Conservation (phyloP, 495 filamentous ascomycete genomes). For the Hypoxylon crocopeplum region DNA sequence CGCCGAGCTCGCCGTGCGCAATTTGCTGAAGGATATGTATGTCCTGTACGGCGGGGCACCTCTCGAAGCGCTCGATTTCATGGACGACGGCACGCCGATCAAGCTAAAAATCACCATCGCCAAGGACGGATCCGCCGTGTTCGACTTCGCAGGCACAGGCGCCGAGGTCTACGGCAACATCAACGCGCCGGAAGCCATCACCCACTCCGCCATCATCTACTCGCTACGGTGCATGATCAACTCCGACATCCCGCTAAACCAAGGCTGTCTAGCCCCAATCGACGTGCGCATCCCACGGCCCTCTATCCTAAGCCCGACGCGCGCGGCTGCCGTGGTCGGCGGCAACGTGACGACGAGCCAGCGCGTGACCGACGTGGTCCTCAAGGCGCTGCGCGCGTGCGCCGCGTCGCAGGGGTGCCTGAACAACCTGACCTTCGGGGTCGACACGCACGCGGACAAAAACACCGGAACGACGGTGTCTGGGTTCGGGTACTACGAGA, state of each 20-base stretch:
- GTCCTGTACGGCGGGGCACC: slow-evolving; percentile 78
- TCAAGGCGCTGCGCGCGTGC: slow-evolving; percentile 88
- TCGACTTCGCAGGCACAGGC: slow-evolving; percentile 91
- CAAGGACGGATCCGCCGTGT: slow-evolving; percentile 85
- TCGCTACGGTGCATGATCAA: slow-evolving; percentile 90
- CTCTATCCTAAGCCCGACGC: slow-evolving; percentile 84
- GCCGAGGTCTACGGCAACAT: slow-evolving; percentile 94
- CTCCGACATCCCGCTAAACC: slow-evolving; percentile 94
- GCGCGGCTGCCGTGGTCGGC: slow-evolving; percentile 90
- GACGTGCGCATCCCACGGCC: slow-evolving; percentile 81
- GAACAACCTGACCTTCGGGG: slow-evolving; percentile 89
- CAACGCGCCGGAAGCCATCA: slow-evolving; percentile 94
- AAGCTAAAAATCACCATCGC: slow-evolving; percentile 85
- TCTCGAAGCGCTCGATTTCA: slow-evolving; percentile 79
- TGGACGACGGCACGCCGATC: slow-evolving; percentile 94
- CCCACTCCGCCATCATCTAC: slow-evolving; percentile 96
- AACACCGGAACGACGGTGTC: no score
- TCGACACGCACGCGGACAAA: slow-evolving; percentile 69
- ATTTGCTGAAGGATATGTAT: slow-evolving; percentile 82
- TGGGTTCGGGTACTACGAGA: slow-evolving; percentile 99
- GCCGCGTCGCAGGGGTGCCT: slow-evolving; percentile 91
- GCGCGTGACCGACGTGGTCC: slow-evolving; percentile 91
- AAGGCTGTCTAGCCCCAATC: slow-evolving; percentile 91
- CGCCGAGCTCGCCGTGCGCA: slow-evolving; percentile 86
- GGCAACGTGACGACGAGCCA: slow-evolving; percentile 94